Percentiles rank a stretch among this genome's conserved stretches.
These are phyloP conservation scores for Brassica napus DNA, from an alignment of 345 rosid species.

Conservation along the genomic window DNA sequence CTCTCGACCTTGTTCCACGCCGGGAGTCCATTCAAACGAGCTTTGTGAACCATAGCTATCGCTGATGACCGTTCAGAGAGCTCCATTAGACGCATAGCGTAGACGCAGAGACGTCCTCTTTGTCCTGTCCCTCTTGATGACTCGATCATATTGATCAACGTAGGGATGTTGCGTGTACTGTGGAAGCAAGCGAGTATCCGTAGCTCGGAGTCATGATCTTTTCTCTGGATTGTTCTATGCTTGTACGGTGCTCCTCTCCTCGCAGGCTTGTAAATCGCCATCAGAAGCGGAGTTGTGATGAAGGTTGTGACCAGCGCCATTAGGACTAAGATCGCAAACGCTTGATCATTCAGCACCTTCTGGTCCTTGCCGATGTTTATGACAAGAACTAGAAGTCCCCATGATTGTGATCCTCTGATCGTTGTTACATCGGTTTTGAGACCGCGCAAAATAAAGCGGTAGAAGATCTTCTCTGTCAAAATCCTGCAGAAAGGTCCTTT, in stretches of 20 bases:
- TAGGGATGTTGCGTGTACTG: slow-evolving; percentile 64
- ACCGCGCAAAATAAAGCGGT: slow-evolving; percentile 59
- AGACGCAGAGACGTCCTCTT: slow-evolving; percentile 55
- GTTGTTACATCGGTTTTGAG: slow-evolving; percentile 56
- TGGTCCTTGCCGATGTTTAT: slow-evolving; percentile 62
- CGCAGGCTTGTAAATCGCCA: slow-evolving; percentile 60
- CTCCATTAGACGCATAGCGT: slow-evolving; percentile 79
- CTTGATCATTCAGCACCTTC: slow-evolving; percentile 63
- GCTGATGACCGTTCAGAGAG: slow-evolving; percentile 75
- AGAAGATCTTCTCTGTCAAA: slow-evolving; percentile 50
- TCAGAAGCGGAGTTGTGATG: slow-evolving; percentile 61
- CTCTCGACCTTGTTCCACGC: slow-evolving; percentile 58
- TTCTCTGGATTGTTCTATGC: slow-evolving; percentile 50
- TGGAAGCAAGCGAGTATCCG: slow-evolving; percentile 65
- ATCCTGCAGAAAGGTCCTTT: slow-evolving; percentile 43
- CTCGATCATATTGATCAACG: slow-evolving; percentile 62
- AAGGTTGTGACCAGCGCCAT: slow-evolving; percentile 76
- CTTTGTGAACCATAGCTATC: slow-evolving; percentile 78
- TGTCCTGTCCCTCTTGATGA: slow-evolving; percentile 50
- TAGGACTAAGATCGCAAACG: slow-evolving; percentile 60
- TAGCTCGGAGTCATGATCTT: slow-evolving; percentile 57
- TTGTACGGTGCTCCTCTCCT: slow-evolving; percentile 56
- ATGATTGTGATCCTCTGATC: slow-evolving; percentile 45
- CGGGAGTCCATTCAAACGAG: slow-evolving; percentile 64
- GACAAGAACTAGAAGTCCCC: slow-evolving; percentile 54